Percentiles rank a stretch among this genome's conserved stretches.
phyloP scores from a whole-genome alignment of 345 rosid genomes.

The Rhodomyrtus tomentosa region DNA sequence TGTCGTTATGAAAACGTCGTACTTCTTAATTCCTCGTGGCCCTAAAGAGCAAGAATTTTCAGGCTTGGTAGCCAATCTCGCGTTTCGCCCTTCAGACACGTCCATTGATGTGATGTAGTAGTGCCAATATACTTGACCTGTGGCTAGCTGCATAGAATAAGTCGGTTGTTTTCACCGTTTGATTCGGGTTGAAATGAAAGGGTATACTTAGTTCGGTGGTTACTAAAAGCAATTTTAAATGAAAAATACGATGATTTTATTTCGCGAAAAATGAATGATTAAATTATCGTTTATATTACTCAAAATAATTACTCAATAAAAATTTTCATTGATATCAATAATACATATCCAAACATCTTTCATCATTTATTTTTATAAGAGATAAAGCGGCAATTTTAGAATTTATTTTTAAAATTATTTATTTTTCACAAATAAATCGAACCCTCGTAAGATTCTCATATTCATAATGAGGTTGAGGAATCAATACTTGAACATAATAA shows the following conservation, averaged over 20 bases:
- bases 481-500: no score
- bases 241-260: background rate
- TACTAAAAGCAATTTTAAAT: background rate
- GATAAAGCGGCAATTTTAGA: no score
- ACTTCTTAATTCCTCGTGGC: background rate
- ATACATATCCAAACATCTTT: no score
- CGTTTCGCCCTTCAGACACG: background rate
- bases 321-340: no score
- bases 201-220: rapidly evolving
- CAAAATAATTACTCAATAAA: no score
- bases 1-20: background rate
- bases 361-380: no score
- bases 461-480: no score
- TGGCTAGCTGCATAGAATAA: background rate
- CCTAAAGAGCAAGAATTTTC: background rate
- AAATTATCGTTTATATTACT: no score
- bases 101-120: background rate
- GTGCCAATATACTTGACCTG: background rate
- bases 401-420: no score
- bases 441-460: no score
- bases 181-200: background rate
- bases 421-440: no score
- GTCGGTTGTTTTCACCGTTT: background rate
- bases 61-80: background rate
- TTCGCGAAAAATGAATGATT: no score